Evolutionary conservation across 2,329 filamentous ascomycete genomes (phyloP), one percentile per base, ranked within the genome.

Genomic region (Fusarium sp.): DNA sequence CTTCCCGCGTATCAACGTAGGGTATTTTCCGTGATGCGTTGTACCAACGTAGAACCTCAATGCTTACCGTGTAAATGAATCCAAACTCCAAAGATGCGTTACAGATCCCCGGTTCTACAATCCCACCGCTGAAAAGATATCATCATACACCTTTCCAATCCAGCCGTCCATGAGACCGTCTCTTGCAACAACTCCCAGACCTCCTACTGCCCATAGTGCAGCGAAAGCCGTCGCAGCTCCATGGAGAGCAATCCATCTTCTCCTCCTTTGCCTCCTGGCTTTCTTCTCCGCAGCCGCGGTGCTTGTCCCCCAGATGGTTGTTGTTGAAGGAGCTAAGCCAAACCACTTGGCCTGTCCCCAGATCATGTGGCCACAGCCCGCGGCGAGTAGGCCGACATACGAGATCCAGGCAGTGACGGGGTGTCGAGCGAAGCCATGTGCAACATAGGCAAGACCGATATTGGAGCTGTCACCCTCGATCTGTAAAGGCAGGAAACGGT

Each of bases 301-400:
- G 68, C 76, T 72, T 78, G 71, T 75, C 2, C 72, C 80, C 72
- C 68, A 69, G 11, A 72, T 76, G 72, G 74, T 85, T 68, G 75
- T 83, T 61, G 78, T 80, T 2, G 81, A 80, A 17, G 89, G 88
- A 46, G 87, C 81, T 42, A 84, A 79, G 0, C 87, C 87, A 57
- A 93, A 78, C 90, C 92, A 97, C 74, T 86, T 89, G n/a, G 92
- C 91, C 77, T 87, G 86, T 3, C 93, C 93, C 86, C 92, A 96
- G 8, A 91, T 85, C 73, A 93, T 87, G 77, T 97, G 93, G 57
- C 88, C 91, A 21, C 85, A 87, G 0, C 87, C 90, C 0, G 88
- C 76, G 14, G 78, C 79, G 7, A 97, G 79, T 44, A 97, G 79
- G 2, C 87, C 82, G 1, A 79, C 70, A 73, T 96, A 97, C 1